These are phyloP conservation scores for Clonostachys sp. DNA, from an alignment of 2,329 filamentous ascomycete species.

Conservation along the genomic window DNA sequence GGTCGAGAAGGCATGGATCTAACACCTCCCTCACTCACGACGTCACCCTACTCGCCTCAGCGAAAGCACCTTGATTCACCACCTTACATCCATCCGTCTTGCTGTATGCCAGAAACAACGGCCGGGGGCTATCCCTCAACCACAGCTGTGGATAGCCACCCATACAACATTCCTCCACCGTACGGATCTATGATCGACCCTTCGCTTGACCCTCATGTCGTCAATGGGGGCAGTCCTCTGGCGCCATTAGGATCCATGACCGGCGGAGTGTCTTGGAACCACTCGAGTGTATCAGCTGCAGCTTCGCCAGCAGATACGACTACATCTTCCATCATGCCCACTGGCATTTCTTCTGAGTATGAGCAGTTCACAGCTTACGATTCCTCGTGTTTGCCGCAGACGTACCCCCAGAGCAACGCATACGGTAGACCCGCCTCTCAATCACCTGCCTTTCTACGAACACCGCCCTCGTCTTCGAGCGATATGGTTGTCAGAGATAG, in stretches of 20 bases:
- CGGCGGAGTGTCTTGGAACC: constrained; percentile 35
- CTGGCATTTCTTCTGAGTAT: constrained; percentile 42
- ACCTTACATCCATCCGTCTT: neutral
- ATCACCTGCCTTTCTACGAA: neutral
- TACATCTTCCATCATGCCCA: constrained; percentile 34
- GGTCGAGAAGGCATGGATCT: constrained; percentile 8
- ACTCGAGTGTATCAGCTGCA: constrained; percentile 30
- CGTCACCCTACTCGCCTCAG: constrained; percentile 10
- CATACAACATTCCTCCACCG: constrained; percentile 1
- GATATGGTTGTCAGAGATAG: neutral
- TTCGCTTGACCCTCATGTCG: constrained; percentile 27
- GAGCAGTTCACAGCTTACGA: constrained; percentile 45
- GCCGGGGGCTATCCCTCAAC: neutral
- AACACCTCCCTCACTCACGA: constrained; percentile 11
- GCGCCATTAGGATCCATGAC: constrained; percentile 29
- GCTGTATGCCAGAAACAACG: constrained; percentile 1
- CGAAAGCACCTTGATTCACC: constrained; percentile 4
- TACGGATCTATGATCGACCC: constrained; percentile 31
- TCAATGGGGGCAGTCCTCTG: constrained; percentile 13
- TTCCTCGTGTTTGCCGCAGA: constrained; percentile 20
- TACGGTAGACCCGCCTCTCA: constrained; percentile 1
- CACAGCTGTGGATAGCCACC: constrained; percentile 1
- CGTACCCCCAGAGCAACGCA: constrained; percentile 9
- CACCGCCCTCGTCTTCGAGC: neutral
- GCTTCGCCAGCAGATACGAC: constrained; percentile 21